phyloP scores from a whole-genome alignment of 768 basidiomycete genomes.

The Aureoboletus auriporus region DNA sequence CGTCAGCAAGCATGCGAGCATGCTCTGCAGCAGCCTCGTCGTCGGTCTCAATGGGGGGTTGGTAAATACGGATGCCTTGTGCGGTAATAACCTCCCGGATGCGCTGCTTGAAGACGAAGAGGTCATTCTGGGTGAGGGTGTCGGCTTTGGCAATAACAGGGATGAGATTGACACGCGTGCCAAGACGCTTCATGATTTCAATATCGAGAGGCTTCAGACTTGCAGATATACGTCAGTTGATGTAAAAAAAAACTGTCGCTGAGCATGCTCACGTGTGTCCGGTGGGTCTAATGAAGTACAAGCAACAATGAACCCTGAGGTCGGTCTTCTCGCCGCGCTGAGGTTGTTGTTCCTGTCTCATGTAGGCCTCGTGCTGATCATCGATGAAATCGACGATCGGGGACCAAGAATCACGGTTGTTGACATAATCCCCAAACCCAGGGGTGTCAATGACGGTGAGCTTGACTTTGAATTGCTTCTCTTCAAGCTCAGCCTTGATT shows the following conservation, averaged over 20 bases:
- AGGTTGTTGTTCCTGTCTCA: conserved; percentile 99
- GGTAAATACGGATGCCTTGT: conserved; percentile 93
- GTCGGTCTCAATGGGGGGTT: conserved; percentile 87
- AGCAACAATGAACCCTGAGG: conserved; percentile 91
- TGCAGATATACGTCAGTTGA: conserved; percentile 4
- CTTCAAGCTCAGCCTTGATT: conserved; percentile 98
- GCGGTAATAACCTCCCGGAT: conserved; percentile 89
- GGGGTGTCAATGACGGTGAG: conserved; percentile 98
- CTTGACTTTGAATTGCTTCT: conserved; percentile 99
- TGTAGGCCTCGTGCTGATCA: conserved; percentile 92
- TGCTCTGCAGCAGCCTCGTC: conserved; percentile 85
- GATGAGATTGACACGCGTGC: conserved; percentile 96
- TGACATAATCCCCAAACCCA: conserved; percentile 99
- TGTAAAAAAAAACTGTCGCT: background rate
- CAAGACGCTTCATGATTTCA: conserved; percentile 99
- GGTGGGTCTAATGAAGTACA: conserved; percentile 95
- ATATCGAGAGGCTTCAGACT: conserved; percentile 95
- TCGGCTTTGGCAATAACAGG: conserved; percentile 98
- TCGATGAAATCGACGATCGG: conserved; percentile 99
- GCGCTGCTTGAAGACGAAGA: conserved; percentile 88
- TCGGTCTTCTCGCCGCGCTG: conserved; percentile 92
- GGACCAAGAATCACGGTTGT: conserved; percentile 98
- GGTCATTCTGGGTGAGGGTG: conserved; percentile 91
- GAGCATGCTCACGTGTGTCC: conserved; percentile 80
- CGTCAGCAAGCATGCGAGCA: conserved; percentile 79